Conservation (phyloP, 768 basidiomycete species). For the Hygrophorus pudorinus region DNA sequence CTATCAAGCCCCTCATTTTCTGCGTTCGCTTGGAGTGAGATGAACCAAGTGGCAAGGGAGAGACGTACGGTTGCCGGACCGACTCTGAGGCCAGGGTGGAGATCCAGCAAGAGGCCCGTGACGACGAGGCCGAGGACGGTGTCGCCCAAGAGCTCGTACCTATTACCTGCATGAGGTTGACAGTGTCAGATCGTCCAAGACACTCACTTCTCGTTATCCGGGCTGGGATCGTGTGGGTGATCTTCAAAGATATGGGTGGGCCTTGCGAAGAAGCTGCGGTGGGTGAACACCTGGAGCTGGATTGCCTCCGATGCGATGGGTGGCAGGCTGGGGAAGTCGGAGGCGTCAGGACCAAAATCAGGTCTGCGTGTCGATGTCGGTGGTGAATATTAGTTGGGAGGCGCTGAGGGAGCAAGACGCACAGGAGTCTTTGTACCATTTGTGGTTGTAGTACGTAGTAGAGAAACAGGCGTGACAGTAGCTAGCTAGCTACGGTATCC, state of each 20-base stretch:
- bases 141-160: constrained; percentile 72
- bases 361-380: constrained; percentile 27
- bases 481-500: no score
- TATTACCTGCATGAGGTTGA: constrained; percentile 17
- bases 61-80: constrained; percentile 64
- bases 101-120: constrained; percentile 51
- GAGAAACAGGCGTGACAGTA: no score
- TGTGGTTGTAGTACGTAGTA: no score
- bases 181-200: not conserved
- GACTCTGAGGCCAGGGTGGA: constrained; percentile 62
- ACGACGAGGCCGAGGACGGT: constrained; percentile 60
- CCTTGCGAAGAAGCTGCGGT: constrained; percentile 59
- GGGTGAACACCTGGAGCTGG: constrained; percentile 56
- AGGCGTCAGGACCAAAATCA: constrained; percentile 30
- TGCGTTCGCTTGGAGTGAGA: no score
- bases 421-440: no score
- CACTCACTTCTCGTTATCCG: constrained; percentile 71
- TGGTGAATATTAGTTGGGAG: not conserved
- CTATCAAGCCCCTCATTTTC: constrained; percentile 74
- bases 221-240: constrained; percentile 56
- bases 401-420: no score
- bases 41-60: constrained; percentile 3
- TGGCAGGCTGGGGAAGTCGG: constrained; percentile 54
- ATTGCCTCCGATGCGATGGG: constrained; percentile 40
- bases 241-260: constrained; percentile 75